A percentile compares a stretch with the other conserved stretches of the same genome.
Evolutionary conservation across 148 eudicot genomes (phyloP).

Genomic region (Camellia granthamiana): DNA sequence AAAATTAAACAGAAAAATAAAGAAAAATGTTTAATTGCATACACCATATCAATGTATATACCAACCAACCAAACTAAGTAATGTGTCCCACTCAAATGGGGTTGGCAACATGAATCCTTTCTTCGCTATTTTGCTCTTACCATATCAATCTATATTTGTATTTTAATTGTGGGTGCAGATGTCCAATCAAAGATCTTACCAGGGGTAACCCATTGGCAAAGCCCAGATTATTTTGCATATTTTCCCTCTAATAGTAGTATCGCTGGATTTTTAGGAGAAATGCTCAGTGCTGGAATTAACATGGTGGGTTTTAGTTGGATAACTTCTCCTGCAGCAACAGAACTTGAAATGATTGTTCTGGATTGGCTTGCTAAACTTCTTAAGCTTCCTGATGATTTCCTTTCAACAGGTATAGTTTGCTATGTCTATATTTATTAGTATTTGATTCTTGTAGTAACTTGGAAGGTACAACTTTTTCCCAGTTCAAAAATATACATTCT

Average conservation of each 20-base stretch:
- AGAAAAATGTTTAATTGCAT: neutral
- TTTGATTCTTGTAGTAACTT: neutral
- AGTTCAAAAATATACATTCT: neutral
- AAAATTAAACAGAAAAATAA: neutral
- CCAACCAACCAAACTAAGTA: no score
- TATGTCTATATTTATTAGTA: neutral
- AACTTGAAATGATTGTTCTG: conserved; percentile 86
- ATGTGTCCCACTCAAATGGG: no score
- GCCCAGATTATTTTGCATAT: conserved; percentile 85
- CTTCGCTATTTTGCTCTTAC: no score
- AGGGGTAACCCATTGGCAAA: conserved; percentile 98
- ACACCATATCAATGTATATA: neutral
- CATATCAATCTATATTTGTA: neutral
- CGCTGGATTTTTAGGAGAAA: conserved; percentile 94
- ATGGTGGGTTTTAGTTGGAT: conserved; percentile 98
- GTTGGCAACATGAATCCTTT: no score
- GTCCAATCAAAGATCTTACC: conserved; percentile 71
- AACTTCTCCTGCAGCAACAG: conserved; percentile 97
- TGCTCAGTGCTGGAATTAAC: conserved; percentile 90
- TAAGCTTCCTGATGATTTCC: conserved; percentile 71
- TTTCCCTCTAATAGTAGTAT: conserved; percentile 84
- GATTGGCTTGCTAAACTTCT: conserved; percentile 95
- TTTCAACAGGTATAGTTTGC: conserved; percentile 60
- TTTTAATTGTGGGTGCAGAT: conserved; percentile 43
- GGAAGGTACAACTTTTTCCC: neutral